These are phyloP conservation scores for Suhomyces anneliseae DNA, from an alignment of 1,139 yeast genomes.

Conservation along the genomic window DNA sequence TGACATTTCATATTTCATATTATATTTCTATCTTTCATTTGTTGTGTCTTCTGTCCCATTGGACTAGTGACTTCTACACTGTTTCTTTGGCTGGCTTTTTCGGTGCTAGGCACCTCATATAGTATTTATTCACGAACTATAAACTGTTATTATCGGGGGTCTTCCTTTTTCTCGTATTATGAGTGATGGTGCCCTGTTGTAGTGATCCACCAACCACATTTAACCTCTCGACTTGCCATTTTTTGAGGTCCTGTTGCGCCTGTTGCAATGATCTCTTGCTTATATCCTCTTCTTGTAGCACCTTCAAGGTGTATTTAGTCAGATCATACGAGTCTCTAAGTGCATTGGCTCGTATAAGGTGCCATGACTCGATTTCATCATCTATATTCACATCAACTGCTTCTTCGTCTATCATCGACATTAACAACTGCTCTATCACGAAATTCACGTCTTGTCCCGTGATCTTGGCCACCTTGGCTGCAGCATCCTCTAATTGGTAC, in stretches of 20 bases:
- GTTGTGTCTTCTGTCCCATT: no score
- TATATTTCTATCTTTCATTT: no score
- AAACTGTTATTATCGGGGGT: constrained; percentile 11
- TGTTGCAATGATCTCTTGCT: constrained; percentile 17
- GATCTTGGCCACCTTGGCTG: constrained; percentile 3
- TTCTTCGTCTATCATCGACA: constrained; percentile 26
- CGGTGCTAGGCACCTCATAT: neutral
- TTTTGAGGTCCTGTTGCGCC: constrained; percentile 18
- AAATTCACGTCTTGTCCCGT: constrained; percentile 3
- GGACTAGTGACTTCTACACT: no score
- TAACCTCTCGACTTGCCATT: constrained; percentile 25
- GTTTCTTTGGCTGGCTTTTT: no score
- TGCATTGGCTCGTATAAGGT: constrained; percentile 18
- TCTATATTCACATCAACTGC: constrained; percentile 31
- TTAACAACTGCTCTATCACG: constrained; percentile 21
- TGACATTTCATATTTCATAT: no score
- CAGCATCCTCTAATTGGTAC: constrained; percentile 23
- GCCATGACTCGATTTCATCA: constrained; percentile 22
- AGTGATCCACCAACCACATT: constrained; percentile 12
- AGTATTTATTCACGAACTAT: constrained; percentile 1
- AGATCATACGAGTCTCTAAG: constrained; percentile 36
- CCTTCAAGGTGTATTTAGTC: constrained; percentile 19
- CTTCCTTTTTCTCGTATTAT: constrained; percentile 12
- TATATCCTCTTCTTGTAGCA: constrained; percentile 26
- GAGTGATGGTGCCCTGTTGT: constrained; percentile 8